Percentiles rank a stretch among this genome's conserved stretches.
These are phyloP conservation scores for Blastocystis sp. DNA, from an alignment of 352 stramenopile genomes.

Conservation along the genomic window DNA sequence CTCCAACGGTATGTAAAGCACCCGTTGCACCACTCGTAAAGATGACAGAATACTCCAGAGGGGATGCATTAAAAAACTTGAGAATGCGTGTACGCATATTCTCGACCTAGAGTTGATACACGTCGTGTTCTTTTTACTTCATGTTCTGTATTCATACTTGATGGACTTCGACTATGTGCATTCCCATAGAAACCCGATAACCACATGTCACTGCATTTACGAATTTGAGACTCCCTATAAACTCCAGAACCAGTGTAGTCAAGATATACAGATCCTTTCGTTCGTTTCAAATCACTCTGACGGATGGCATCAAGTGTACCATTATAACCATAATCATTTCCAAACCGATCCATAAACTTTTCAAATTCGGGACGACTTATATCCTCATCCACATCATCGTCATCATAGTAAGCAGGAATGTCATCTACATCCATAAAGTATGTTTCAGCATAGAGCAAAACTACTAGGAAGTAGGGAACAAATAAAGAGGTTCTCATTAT, in stretches of 20 bases:
- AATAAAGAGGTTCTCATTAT: neutral
- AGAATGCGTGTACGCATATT: slow-evolving; percentile 6
- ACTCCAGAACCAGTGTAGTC: slow-evolving; percentile 54
- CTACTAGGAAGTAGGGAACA: neutral
- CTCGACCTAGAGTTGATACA: slow-evolving; percentile 13
- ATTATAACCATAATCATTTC: slow-evolving; percentile 41
- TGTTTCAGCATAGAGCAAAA: neutral
- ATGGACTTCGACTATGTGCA: slow-evolving; percentile 43
- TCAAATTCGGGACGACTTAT: slow-evolving; percentile 4
- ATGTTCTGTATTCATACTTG: slow-evolving; percentile 35
- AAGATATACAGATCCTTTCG: slow-evolving; percentile 19
- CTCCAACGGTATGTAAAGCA: slow-evolving; percentile 40
- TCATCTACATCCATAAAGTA: neutral
- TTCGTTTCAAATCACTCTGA: slow-evolving; percentile 18
- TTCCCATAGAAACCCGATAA: slow-evolving; percentile 21
- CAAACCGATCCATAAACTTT: slow-evolving; percentile 29
- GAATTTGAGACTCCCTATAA: slow-evolving; percentile 50
- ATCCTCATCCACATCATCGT: slow-evolving; percentile 22
- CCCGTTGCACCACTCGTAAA: slow-evolving; percentile 56
- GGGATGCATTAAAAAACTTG: slow-evolving; percentile 30
- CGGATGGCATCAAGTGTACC: slow-evolving; percentile 38
- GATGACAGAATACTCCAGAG: slow-evolving; percentile 30
- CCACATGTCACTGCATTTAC: neutral
- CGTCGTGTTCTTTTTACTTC: neutral
- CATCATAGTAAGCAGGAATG: neutral